Evolutionary conservation across 352 stramenopile species (phyloP), one percentile per base, ranked within the genome.

Genomic region (Saprolegnia diclina): DNA sequence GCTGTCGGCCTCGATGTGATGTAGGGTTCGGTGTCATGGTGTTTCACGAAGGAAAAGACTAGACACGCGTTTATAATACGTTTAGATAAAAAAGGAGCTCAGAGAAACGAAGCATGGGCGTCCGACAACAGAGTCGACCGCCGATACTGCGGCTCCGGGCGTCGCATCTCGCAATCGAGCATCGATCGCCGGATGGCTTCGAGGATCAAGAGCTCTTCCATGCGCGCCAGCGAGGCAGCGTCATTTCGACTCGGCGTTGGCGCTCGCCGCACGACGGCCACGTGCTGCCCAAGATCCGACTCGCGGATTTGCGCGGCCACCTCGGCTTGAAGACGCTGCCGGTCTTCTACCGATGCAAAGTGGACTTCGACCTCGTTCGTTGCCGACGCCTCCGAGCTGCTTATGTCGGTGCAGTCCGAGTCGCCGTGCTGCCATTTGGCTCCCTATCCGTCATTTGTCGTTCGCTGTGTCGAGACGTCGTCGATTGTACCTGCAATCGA

Each of bases 161-260:
- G 11, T 3, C 24, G 52, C 52, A 11, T 59, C 26, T 38, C 56
- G 16, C 54, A 61, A 22, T 72, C 66, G 19, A 57, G 32, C 85
- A 92, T 90, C 6, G 85, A 92, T 44, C 85, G 81, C 32, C 83
- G 85, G 65, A 93, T 90, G 10, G 85, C 85, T 50, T 93, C 85
- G 77, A 93, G 73, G 11, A 93, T 74, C 83, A 93, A 90, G 61
- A 93, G 74, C 56, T 93, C 83, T 56, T 93, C 85, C 29, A 93
- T 72, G 40, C 77, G 78, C 11, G 72, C 76, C 22, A 82, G 29
- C 65, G 72, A 61, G 68, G 65, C 48, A 10, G 13, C 11, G 26
- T 67, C 38, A n/a, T 29, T 38, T 6, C 74, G 29, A 35, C 29
- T 35, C 2, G 52, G 3, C 24, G 11, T 3, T 59, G 52, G 52